phyloP scores from a whole-genome alignment of 768 basidiomycete genomes.

The Podaxis carcinomalis region DNA sequence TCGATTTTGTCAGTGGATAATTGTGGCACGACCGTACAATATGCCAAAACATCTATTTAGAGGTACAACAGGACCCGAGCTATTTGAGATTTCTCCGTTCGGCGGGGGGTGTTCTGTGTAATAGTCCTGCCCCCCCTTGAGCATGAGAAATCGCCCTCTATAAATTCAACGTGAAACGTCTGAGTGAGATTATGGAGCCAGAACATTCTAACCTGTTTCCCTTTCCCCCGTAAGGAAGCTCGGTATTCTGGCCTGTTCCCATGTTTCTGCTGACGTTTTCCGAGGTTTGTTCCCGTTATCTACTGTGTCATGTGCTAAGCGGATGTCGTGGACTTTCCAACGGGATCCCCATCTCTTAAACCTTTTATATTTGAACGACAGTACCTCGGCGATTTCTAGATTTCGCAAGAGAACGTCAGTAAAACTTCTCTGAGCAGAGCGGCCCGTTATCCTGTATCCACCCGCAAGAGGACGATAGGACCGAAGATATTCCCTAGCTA shows the following conservation, averaged over 20 bases:
- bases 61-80: neutral
- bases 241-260: neutral
- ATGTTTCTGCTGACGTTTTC: neutral
- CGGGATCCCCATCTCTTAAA: neutral
- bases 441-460: neutral
- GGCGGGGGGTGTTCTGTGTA: neutral
- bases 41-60: neutral
- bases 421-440: neutral
- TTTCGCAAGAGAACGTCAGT: neutral
- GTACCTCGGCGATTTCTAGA: conserved; percentile 4
- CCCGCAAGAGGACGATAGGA: neutral
- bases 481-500: neutral
- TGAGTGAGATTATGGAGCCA: too few relatives aligned
- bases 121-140: neutral
- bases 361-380: neutral
- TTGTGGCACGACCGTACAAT: neutral
- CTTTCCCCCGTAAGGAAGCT: neutral
- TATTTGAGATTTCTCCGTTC: neutral
- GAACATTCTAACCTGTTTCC: too few relatives aligned
- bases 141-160: neutral
- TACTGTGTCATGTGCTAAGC: neutral
- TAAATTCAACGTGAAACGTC: too few relatives aligned
- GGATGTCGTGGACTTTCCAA: neutral
- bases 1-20: neutral
- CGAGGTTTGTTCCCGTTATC: neutral